phyloP scores from a whole-genome alignment of 306 rosid species.

The Trifolium subterraneum region DNA sequence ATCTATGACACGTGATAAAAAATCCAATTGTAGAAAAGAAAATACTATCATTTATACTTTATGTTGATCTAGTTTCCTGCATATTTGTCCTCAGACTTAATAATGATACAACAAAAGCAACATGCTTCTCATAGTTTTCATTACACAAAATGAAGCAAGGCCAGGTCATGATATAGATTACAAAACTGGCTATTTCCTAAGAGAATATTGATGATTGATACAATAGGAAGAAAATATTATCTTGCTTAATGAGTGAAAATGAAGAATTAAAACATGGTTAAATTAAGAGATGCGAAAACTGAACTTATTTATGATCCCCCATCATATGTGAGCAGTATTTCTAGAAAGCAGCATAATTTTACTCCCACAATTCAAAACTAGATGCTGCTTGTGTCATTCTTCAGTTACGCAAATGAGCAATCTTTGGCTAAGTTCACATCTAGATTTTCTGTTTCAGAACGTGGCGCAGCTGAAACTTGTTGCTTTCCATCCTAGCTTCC shows the following conservation, averaged over 20 bases:
- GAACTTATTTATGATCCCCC: slow-evolving; percentile 51
- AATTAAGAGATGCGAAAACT: slow-evolving; percentile 35
- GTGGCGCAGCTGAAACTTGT: slow-evolving; percentile 82
- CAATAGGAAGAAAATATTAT: slow-evolving; percentile 25
- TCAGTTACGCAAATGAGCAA: slow-evolving; percentile 37
- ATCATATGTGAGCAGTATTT: slow-evolving; percentile 43
- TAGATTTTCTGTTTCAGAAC: slow-evolving; percentile 88
- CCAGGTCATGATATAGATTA: slow-evolving; percentile 18
- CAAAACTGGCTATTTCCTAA: slow-evolving; percentile 33
- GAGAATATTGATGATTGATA: slow-evolving; percentile 39
- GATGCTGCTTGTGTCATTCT: slow-evolving; percentile 41
- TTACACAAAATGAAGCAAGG: slow-evolving; percentile 48
- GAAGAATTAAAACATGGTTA: slow-evolving; percentile 46
- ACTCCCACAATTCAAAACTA: slow-evolving; percentile 41
- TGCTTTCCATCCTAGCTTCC: slow-evolving; percentile 91
- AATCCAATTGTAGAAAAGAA: slow-evolving; percentile 27
- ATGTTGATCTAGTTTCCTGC: slow-evolving; percentile 37
- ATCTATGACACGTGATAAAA: slow-evolving; percentile 22
- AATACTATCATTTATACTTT: slow-evolving; percentile 42
- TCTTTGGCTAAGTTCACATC: slow-evolving; percentile 41
- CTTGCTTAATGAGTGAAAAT: slow-evolving; percentile 29
- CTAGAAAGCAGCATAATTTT: slow-evolving; percentile 36
- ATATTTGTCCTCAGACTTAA: slow-evolving; percentile 47
- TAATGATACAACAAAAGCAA: slow-evolving; percentile 42
- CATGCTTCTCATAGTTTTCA: slow-evolving; percentile 47